Base-by-base conservation (phyloP, 495 filamentous ascomycete species). In the Penicillium lividum region DNA sequence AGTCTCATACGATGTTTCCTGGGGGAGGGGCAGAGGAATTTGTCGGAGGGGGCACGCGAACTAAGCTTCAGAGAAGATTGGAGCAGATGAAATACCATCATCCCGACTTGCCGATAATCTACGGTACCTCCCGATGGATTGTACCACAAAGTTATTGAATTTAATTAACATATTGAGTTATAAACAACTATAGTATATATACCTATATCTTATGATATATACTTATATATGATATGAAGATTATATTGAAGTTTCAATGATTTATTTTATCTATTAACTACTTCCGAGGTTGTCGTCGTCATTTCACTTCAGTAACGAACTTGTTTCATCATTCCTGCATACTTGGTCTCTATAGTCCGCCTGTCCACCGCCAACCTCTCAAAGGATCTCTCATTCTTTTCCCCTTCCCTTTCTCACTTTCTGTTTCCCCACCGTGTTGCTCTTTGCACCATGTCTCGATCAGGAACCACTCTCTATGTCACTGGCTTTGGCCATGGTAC, bases 401-500 rank as follows among this genome's bases (percentile, higher is more conserved):
- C 30, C 40, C 38, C 54, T 49, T 30, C 51, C 56, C 48, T 34
- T 9, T 13, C n/a, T 47, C 38, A 10, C n/a, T 28, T 36, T 15
- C 40, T 34, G 30, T 25, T 53, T 25, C 22, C 55, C 53, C 53
- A 13, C 25, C 44, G 16, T 53, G 31, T 29, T 49, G 13, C 25
- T 43, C 18, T 46, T 27, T 46, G 48, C 43, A 80, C 62, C 65
- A 97, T 97, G 92, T 97, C 92, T 84, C 91, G 93, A 64, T 86
- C 89, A 68, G 87, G 87, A 53, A 96, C 93, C 43, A 98, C 94
- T 31, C 91, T 98, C 56, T 98, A 98, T 82, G 94, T 97, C 61
- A 89, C 84, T 60, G 94, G 94, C 82, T 99, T 99, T 77, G 94
- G 93, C 81, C 93, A 96, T 76, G 95, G 94, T 70, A 99, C 94